Conservation (phyloP, 2,329 filamentous ascomycete genomes). For the Aspergillus flavus region DNA sequence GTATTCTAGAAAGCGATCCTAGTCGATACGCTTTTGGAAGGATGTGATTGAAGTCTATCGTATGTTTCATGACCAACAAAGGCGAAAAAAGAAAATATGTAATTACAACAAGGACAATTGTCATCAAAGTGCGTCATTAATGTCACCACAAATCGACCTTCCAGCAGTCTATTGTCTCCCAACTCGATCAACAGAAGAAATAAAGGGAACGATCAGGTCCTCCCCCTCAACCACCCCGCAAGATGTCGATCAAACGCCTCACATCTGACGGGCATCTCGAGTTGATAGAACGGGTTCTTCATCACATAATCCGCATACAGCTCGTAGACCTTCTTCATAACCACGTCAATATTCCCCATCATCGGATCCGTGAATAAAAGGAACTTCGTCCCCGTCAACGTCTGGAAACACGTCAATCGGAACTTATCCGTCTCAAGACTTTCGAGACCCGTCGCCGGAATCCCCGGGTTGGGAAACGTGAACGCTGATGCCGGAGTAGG, state of each 20-base stretch:
- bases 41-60: slow-evolving; percentile 13
- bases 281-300: slow-evolving; percentile 98
- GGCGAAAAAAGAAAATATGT: neutral
- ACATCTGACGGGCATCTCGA: slow-evolving; percentile 96
- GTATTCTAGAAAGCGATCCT: slow-evolving; percentile 22
- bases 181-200: neutral
- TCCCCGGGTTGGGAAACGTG: slow-evolving; percentile 35
- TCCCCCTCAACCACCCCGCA: slow-evolving; percentile 72
- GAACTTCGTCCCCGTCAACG: slow-evolving; percentile 92
- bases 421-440: slow-evolving; percentile 94
- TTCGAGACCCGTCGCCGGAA: slow-evolving; percentile 70
- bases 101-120: slow-evolving; percentile 8
- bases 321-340: slow-evolving; percentile 86
- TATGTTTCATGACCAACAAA: slow-evolving; percentile 10
- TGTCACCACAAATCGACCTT: slow-evolving; percentile 11
- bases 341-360: slow-evolving; percentile 80
- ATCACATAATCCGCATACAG: slow-evolving; percentile 96
- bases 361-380: slow-evolving; percentile 89
- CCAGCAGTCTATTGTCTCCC: slow-evolving; percentile 21
- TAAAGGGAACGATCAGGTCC: slow-evolving; percentile 31
- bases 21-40: slow-evolving; percentile 17
- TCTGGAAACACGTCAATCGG: slow-evolving; percentile 93
- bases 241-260: slow-evolving; percentile 92
- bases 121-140: slow-evolving; percentile 16
- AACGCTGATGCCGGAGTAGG: slow-evolving; percentile 28